A percentile compares a stretch with the other conserved stretches of the same genome.
phyloP scores from a whole-genome alignment of 345 rosid genomes.

The Geranium rotundifolium region DNA sequence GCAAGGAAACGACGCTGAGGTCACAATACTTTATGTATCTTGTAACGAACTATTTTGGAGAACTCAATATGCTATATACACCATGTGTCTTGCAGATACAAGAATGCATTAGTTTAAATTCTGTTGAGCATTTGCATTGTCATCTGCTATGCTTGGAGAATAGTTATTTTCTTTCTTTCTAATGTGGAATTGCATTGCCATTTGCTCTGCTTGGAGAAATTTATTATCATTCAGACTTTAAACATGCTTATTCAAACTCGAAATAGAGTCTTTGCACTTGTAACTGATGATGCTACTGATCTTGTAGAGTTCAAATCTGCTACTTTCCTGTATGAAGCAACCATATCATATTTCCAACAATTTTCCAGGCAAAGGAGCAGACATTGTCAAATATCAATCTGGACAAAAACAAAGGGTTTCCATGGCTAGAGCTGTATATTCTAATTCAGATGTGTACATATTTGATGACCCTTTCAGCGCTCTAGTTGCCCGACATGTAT shows the following conservation, averaged over 20 bases:
- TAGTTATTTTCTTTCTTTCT: too few relatives aligned
- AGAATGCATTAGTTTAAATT: slow-evolving; percentile 76
- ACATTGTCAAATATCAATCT: slow-evolving; percentile 64
- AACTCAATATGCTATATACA: not conserved
- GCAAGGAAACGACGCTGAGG: not conserved
- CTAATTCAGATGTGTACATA: slow-evolving; percentile 79
- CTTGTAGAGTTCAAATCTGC: slow-evolving; percentile 4
- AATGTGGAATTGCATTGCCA: too few relatives aligned
- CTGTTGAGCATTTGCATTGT: too few relatives aligned
- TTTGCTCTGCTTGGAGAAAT: too few relatives aligned
- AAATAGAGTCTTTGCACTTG: too few relatives aligned
- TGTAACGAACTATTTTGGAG: not conserved
- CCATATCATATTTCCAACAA: not conserved
- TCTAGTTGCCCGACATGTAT: slow-evolving; percentile 79
- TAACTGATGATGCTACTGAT: not conserved
- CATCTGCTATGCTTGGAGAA: too few relatives aligned
- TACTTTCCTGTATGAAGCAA: slow-evolving; percentile 1
- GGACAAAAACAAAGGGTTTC: too few relatives aligned
- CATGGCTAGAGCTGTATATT: slow-evolving; percentile 97
- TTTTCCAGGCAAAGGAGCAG: slow-evolving; percentile 46
- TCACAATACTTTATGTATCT: not conserved
- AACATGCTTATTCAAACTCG: too few relatives aligned
- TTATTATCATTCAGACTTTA: too few relatives aligned
- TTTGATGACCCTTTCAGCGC: slow-evolving; percentile 99
- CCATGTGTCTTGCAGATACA: slow-evolving; percentile 47